A percentile compares a stretch with the other conserved stretches of the same genome.
Evolutionary conservation across 306 rosid genomes (phyloP).

Genomic region (Alnus rubra): DNA sequence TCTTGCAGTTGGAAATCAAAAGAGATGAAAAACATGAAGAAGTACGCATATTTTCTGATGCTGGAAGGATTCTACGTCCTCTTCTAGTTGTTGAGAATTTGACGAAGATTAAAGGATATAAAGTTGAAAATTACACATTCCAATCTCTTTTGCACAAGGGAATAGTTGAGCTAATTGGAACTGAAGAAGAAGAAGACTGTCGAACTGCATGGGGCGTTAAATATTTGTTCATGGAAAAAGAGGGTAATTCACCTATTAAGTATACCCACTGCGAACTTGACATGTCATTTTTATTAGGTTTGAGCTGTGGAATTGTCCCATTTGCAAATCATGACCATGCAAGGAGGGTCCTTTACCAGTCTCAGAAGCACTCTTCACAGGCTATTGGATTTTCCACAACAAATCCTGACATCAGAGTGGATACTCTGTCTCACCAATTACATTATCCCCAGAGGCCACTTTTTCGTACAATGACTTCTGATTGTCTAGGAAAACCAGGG

Average conservation of each 20-base stretch:
- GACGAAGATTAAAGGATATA: conserved; percentile 50
- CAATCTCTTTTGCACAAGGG: conserved; percentile 67
- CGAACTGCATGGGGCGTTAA: conserved; percentile 74
- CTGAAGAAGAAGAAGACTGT: conserved; percentile 98
- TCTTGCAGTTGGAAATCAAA: conserved; percentile 80
- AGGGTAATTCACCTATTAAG: conserved; percentile 45
- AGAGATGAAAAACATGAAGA: conserved; percentile 71
- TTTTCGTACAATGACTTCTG: conserved; percentile 72
- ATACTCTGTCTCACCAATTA: conserved; percentile 80
- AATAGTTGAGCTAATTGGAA: conserved; percentile 77
- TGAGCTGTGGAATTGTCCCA: conserved; percentile 82
- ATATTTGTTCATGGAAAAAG: conserved; percentile 52
- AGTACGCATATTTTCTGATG: conserved; percentile 81
- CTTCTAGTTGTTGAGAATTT: conserved; percentile 81
- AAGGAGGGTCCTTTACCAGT: conserved; percentile 82
- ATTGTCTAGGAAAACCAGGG: conserved; percentile 75
- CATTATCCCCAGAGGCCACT: conserved; percentile 92
- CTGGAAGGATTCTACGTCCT: conserved; percentile 94
- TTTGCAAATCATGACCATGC: conserved; percentile 98
- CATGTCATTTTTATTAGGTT: conserved; percentile 77
- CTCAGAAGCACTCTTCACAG: conserved; percentile 95
- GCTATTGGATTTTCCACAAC: conserved; percentile 84
- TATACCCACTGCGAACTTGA: conserved; percentile 97
- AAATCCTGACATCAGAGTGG: conserved; percentile 80
- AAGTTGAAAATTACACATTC: conserved; percentile 54